Percentiles rank a stretch among this genome's conserved stretches.
These are phyloP conservation scores for Trametes coccinea DNA, from an alignment of 768 basidiomycete species.

Conservation along the genomic window DNA sequence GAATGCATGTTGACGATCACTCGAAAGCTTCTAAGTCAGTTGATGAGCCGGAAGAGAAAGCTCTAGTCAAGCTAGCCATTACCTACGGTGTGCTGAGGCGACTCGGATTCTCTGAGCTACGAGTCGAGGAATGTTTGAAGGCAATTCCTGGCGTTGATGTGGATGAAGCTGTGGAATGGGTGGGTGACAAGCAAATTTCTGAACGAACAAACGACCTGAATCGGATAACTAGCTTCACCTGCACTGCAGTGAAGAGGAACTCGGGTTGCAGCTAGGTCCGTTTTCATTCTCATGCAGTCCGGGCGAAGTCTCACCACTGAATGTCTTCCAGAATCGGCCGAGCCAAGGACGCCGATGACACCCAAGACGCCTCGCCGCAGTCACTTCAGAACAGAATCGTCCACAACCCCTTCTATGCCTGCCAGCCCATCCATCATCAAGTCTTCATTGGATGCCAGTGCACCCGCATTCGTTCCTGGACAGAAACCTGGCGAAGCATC, in stretches of 20 bases:
- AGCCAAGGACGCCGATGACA: constrained; percentile 15
- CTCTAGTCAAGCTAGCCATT: constrained; percentile 66
- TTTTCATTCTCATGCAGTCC: background rate
- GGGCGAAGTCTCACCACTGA: background rate
- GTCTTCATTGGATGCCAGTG: constrained; percentile 38
- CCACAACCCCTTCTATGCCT: background rate
- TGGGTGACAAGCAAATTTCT: constrained; percentile 36
- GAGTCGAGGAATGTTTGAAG: constrained; percentile 71
- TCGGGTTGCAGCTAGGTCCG: constrained; percentile 43
- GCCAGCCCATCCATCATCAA: constrained; percentile 6
- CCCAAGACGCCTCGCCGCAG: constrained; percentile 15
- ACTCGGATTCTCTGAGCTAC: constrained; percentile 70
- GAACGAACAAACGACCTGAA: background rate
- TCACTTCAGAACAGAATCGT: constrained; percentile 8
- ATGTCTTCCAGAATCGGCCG: background rate
- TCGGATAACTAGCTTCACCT: constrained; percentile 55
- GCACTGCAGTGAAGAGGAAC: constrained; percentile 62
- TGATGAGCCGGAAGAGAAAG: constrained; percentile 71
- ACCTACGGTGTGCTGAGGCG: constrained; percentile 80
- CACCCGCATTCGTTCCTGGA: constrained; percentile 41
- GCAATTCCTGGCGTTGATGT: constrained; percentile 65
- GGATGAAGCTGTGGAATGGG: constrained; percentile 94
- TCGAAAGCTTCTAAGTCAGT: constrained; percentile 37
- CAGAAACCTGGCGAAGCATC: constrained; percentile 3
- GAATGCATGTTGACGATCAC: background rate